phyloP scores from a whole-genome alignment of 768 basidiomycete genomes.

The Auricularia sp. region DNA sequence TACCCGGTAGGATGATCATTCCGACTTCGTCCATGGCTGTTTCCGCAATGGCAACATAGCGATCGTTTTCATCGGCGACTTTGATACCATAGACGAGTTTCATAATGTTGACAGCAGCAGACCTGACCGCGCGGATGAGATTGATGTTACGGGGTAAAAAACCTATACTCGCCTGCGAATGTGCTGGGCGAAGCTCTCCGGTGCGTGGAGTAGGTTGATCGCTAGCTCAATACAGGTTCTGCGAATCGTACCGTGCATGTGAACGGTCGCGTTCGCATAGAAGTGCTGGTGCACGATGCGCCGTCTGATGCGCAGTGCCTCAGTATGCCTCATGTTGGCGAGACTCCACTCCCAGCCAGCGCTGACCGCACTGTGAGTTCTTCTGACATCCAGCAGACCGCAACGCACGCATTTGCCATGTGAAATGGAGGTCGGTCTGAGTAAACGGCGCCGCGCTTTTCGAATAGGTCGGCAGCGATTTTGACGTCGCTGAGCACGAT shows the following conservation, averaged over 20 bases:
- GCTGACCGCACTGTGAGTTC: too few species aligned
- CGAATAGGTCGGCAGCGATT: background rate
- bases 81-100: conserved; percentile 33
- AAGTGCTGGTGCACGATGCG: background rate
- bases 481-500: conserved; percentile 1
- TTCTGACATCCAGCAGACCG: too few species aligned
- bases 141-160: background rate
- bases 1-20: conserved; percentile 22
- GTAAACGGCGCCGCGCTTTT: conserved; percentile 6
- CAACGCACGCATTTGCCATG: background rate
- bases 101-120: conserved; percentile 27
- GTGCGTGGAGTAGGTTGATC: background rate
- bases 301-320: too few species aligned
- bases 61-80: conserved; percentile 26
- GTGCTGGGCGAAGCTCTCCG: background rate
- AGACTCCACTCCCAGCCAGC: too few species aligned
- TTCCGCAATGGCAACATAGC: conserved; percentile 24
- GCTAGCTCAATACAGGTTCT: background rate
- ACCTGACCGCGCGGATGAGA: conserved; percentile 12
- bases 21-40: conserved; percentile 15
- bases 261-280: background rate
- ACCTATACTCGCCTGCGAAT: background rate
- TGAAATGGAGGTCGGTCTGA: background rate
- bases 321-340: too few species aligned
- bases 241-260: background rate